These are phyloP conservation scores for Neotropicomus parvogracilis DNA, from an alignment of 1,284 basidiomycete genomes.

Conservation along the genomic window DNA sequence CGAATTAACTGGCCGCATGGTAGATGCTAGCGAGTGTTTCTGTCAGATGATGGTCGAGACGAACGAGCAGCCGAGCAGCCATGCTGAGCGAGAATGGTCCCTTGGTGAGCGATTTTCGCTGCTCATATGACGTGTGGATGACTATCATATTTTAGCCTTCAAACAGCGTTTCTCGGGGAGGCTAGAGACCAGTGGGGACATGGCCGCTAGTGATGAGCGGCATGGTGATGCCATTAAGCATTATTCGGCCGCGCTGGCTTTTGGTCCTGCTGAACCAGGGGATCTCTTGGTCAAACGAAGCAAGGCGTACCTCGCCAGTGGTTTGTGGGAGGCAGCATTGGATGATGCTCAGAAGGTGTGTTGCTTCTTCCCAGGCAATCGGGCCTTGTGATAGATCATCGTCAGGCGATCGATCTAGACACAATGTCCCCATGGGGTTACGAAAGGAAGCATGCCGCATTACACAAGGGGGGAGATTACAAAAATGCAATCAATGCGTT, in stretches of 20 bases:
- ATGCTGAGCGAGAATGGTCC: neutral
- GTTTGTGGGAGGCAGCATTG: neutral
- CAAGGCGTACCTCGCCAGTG: neutral
- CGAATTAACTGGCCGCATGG: neutral
- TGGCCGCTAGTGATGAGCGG: neutral
- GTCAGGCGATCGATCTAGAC: neutral
- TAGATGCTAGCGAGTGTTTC: neutral
- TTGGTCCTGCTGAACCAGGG: neutral
- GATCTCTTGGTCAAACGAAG: neutral
- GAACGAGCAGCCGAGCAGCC: neutral
- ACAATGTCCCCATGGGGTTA: neutral
- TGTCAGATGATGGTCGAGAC: neutral
- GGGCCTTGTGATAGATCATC: neutral
- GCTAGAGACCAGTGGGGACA: neutral
- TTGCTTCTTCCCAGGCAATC: no score
- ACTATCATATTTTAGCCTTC: no score
- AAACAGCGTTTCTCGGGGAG: no score
- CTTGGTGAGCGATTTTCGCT: neutral
- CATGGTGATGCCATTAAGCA: neutral
- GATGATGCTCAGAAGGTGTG: neutral
- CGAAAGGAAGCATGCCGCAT: neutral
- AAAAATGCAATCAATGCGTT: neutral
- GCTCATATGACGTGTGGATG: no score
- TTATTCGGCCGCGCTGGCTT: neutral
- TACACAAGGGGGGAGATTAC: neutral